Evolutionary conservation across 768 basidiomycete genomes (phyloP).

Genomic region (Psilocybe cubensis): DNA sequence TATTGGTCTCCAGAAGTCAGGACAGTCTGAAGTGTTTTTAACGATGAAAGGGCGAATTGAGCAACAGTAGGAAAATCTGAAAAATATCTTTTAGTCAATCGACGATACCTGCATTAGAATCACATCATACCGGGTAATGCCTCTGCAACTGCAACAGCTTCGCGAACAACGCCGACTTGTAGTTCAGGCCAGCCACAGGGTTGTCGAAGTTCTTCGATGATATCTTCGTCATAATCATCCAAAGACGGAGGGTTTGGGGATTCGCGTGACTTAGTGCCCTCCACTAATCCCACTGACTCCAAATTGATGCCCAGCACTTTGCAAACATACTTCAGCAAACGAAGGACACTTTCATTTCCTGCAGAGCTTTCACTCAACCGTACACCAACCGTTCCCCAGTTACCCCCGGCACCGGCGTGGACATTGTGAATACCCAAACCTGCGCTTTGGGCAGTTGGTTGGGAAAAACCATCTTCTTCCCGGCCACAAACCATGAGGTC

Average conservation of each 20-base stretch:
- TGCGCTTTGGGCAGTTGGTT: slow-evolving; percentile 43
- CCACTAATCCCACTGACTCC: slow-evolving; percentile 63
- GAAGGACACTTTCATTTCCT: slow-evolving; percentile 84
- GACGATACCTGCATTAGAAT: background rate
- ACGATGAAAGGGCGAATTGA: slow-evolving; percentile 86
- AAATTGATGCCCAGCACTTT: slow-evolving; percentile 83
- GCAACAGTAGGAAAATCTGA: slow-evolving; percentile 85
- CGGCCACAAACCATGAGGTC: slow-evolving; percentile 87
- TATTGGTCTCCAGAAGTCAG: slow-evolving; percentile 80
- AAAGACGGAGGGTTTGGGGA: slow-evolving; percentile 19
- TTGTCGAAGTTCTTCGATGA: slow-evolving; percentile 45
- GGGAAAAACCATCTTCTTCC: slow-evolving; percentile 64
- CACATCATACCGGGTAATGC: slow-evolving; percentile 76
- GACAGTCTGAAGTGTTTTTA: slow-evolving; percentile 72
- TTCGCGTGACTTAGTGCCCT: slow-evolving; percentile 19
- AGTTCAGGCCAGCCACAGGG: slow-evolving; percentile 93
- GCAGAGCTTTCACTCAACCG: slow-evolving; percentile 73
- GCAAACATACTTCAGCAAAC: slow-evolving; percentile 74
- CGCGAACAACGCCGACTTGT: slow-evolving; percentile 91
- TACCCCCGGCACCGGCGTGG: slow-evolving; percentile 34
- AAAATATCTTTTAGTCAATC: slow-evolving; percentile 8
- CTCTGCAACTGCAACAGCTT: slow-evolving; percentile 90
- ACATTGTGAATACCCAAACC: slow-evolving; percentile 54
- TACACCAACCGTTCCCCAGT: slow-evolving; percentile 65
- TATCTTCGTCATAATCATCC: slow-evolving; percentile 43